Percentiles rank a stretch among this genome's conserved stretches.
Conservation (phyloP, 1,284 basidiomycete genomes). For the Paramarasmius palmivorus region DNA sequence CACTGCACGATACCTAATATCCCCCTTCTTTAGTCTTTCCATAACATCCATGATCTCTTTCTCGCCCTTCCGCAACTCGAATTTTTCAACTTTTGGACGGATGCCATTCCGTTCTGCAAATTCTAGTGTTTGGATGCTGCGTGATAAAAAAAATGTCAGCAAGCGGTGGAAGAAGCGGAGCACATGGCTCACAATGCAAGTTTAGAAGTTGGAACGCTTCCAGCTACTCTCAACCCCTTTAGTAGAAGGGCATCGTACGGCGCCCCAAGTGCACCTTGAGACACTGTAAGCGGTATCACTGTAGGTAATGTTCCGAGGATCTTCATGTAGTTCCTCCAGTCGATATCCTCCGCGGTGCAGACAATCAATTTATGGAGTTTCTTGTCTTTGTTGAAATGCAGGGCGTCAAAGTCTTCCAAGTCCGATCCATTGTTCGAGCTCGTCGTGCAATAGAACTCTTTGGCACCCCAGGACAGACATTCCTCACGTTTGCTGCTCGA, state of each 20-base stretch:
- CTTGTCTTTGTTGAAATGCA: slow-evolving; percentile 16
- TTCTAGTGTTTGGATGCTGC: no score
- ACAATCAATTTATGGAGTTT: slow-evolving; percentile 20
- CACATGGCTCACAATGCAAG: no score
- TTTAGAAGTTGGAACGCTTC: slow-evolving; percentile 3
- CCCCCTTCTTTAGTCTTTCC: no score
- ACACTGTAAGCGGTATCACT: background rate
- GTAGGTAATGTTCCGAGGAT: background rate
- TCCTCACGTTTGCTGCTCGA: slow-evolving; percentile 56
- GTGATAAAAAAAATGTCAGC: no score
- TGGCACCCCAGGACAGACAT: slow-evolving; percentile 57
- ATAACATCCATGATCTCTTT: no score
- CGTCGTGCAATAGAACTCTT: slow-evolving; percentile 41
- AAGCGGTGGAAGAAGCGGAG: no score
- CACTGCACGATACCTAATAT: no score
- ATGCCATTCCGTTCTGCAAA: no score
- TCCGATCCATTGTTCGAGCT: no score
- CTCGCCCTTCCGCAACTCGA: no score
- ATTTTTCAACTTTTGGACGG: no score
- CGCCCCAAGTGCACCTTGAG: background rate
- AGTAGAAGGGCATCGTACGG: background rate
- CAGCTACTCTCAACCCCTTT: slow-evolving; percentile 9
- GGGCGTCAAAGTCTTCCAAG: slow-evolving; percentile 19
- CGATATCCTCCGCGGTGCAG: background rate
- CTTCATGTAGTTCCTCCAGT: background rate